Conservation (phyloP, 495 filamentous ascomycete species). For the Articulospora tetracladia region DNA sequence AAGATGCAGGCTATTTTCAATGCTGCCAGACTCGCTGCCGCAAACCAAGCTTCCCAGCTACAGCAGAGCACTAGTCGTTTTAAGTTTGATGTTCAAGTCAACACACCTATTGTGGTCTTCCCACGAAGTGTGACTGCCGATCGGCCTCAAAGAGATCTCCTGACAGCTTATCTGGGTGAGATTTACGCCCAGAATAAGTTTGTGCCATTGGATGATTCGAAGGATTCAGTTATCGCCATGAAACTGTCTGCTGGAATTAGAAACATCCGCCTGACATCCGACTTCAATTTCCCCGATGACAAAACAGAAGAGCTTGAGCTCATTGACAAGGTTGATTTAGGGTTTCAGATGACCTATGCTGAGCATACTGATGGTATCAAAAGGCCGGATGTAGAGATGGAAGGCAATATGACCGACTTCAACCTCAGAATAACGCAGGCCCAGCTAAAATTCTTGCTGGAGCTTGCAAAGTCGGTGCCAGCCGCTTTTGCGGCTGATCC, state of each 20-base stretch:
- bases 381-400: conserved; percentile 87
- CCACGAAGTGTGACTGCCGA: conserved; percentile 66
- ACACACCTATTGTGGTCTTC: conserved; percentile 94
- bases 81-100: conserved; percentile 89
- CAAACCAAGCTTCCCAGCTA: conserved; percentile 86
- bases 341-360: conserved; percentile 83
- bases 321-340: conserved; percentile 92
- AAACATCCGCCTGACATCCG: conserved; percentile 84
- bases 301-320: conserved; percentile 84
- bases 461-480: conserved; percentile 80
- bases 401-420: conserved; percentile 86
- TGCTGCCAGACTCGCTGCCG: conserved; percentile 90
- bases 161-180: conserved; percentile 93
- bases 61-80: conserved; percentile 86
- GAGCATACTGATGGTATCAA: conserved; percentile 76
- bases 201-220: conserved; percentile 69
- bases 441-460: conserved; percentile 83
- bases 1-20: conserved; percentile 99
- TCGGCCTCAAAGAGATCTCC: conserved; percentile 59
- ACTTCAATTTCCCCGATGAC: conserved; percentile 74
- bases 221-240: conserved; percentile 71
- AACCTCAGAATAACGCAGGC: conserved; percentile 86
- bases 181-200: conserved; percentile 96
- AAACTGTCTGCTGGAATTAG: conserved; percentile 87
- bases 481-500: conserved; percentile 76